phyloP scores from a whole-genome alignment of 2,329 filamentous ascomycete genomes.

The Myrmaecium sp. region DNA sequence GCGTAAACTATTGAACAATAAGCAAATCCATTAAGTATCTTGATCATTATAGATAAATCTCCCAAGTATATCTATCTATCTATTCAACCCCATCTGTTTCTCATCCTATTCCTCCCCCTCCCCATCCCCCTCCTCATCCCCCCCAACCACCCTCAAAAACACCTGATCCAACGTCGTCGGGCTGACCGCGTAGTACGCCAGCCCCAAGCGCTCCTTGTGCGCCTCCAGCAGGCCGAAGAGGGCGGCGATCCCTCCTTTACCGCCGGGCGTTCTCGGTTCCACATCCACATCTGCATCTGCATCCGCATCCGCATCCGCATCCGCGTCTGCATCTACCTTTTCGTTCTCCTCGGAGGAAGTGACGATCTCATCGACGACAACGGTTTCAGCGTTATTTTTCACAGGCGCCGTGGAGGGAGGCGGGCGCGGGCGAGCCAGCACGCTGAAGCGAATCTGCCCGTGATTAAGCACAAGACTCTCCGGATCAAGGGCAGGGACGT shows the following conservation, averaged over 20 bases:
- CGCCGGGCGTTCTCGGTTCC: no score
- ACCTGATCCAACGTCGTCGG: slow-evolving; percentile 84
- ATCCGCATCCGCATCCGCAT: slow-evolving; percentile 1
- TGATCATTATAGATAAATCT: no score
- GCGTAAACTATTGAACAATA: no score
- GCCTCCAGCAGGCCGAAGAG: slow-evolving; percentile 60
- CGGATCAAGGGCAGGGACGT: slow-evolving; percentile 41
- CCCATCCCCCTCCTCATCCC: slow-evolving; percentile 54
- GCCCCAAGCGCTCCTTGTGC: slow-evolving; percentile 47
- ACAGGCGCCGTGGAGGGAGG: slow-evolving; percentile 8
- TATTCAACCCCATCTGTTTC: no score
- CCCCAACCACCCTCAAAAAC: slow-evolving; percentile 68
- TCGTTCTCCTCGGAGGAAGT: slow-evolving; percentile 3
- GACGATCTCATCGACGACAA: slow-evolving; percentile 3
- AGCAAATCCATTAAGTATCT: no score
- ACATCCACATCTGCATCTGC: neutral
- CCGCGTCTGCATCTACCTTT: neutral
- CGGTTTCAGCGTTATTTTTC: slow-evolving; percentile 3
- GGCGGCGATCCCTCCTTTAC: slow-evolving; percentile 39
- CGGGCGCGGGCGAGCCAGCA: slow-evolving; percentile 33
- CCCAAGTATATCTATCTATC: no score
- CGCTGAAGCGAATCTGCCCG: slow-evolving; percentile 72
- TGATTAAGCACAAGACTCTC: slow-evolving; percentile 66
- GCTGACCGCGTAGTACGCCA: slow-evolving; percentile 75
- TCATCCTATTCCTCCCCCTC: slow-evolving; percentile 5